Evolutionary conservation across 805 yeast species (phyloP).

Genomic region (Metschnikowia aberdeeniae): DNA sequence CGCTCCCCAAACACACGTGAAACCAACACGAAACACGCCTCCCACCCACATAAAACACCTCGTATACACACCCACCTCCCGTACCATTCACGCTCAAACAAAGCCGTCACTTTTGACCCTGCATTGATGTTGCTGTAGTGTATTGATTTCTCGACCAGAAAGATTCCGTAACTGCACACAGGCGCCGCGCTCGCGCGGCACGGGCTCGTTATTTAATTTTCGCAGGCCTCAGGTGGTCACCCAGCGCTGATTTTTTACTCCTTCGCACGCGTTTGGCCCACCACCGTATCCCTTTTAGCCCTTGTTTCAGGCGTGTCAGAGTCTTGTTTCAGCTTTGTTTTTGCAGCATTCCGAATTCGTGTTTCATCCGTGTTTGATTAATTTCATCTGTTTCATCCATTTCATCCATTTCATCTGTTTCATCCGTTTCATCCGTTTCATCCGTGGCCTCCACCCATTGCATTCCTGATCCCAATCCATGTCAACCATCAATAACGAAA

Average conservation of each 20-base stretch:
- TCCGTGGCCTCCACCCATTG: neutral
- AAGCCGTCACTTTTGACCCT: neutral
- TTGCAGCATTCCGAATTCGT: neutral
- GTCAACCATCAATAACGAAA: constrained; percentile 35
- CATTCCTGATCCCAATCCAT: constrained; percentile 6
- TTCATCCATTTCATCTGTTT: neutral
- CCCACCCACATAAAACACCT: no score
- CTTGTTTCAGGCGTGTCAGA: neutral
- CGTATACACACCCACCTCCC: no score
- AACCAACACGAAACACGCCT: neutral
- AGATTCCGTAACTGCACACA: constrained; percentile 1
- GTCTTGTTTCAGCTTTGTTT: neutral
- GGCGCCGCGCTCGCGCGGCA: neutral
- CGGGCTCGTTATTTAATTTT: constrained; percentile 4
- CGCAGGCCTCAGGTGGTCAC: neutral
- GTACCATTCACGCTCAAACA: neutral
- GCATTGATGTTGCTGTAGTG: neutral
- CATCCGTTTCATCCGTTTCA: neutral
- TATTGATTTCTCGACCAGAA: constrained; percentile 4
- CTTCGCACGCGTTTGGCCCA: constrained; percentile 5
- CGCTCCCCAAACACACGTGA: neutral
- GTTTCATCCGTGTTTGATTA: neutral
- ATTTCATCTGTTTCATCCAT: neutral
- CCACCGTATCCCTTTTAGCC: neutral
- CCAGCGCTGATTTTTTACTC: constrained; percentile 4